Evolutionary conservation across 2,329 filamentous ascomycete genomes (phyloP).

Genomic region (Neofusicoccum sp.): DNA sequence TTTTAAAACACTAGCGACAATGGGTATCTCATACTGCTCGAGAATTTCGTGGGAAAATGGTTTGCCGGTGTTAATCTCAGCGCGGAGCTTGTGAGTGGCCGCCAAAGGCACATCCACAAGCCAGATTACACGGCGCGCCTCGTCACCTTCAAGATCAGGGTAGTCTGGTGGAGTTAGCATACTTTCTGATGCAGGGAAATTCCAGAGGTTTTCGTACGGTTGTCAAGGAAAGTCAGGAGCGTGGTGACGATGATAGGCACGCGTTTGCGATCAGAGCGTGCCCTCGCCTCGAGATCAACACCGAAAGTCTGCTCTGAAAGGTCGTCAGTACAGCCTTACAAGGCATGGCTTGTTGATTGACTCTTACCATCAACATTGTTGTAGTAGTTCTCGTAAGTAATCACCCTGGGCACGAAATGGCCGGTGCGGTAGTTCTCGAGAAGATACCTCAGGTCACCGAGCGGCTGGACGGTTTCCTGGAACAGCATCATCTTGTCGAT

Average conservation of each 20-base stretch:
- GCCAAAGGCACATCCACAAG: conserved; percentile 85
- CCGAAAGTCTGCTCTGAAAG: conserved; percentile 86
- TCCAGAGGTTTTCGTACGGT: conserved; percentile 54
- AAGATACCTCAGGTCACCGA: conserved; percentile 87
- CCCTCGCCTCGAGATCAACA: conserved; percentile 94
- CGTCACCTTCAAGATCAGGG: conserved; percentile 94
- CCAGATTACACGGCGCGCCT: conserved; percentile 91
- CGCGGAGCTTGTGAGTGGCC: conserved; percentile 82
- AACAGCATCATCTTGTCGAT: conserved; percentile 99
- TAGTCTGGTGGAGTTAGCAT: conserved; percentile 60
- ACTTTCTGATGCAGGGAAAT: conserved; percentile 16
- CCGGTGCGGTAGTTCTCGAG: conserved; percentile 97
- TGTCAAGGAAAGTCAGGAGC: conserved; percentile 91
- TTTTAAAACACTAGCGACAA: conserved; percentile 89
- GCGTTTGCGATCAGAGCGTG: conserved; percentile 90
- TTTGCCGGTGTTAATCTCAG: conserved; percentile 85
- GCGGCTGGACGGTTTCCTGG: conserved; percentile 96
- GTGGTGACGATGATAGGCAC: conserved; percentile 92
- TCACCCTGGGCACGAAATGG: conserved; percentile 85
- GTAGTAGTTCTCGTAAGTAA: conserved; percentile 98
- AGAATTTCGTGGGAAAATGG: conserved; percentile 74
- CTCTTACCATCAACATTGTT: conserved; percentile 78
- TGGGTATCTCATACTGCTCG: conserved; percentile 88
- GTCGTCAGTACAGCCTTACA: background rate
- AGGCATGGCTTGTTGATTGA: too few species aligned